phyloP scores from a whole-genome alignment of 352 stramenopile genomes.

The Globisporangium parvum region DNA sequence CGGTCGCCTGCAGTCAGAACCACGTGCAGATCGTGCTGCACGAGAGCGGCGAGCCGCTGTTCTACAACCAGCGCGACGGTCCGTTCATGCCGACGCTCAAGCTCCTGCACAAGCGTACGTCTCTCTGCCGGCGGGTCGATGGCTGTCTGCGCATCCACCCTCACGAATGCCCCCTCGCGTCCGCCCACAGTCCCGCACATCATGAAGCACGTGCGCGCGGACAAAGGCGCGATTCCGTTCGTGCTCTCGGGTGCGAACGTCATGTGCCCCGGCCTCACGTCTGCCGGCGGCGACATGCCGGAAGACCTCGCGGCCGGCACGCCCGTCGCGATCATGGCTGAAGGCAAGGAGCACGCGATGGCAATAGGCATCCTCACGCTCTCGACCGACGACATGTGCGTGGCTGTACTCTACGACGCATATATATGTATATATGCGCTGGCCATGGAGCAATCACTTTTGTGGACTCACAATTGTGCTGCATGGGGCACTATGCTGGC shows the following conservation, averaged over 20 bases:
- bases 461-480: constrained; percentile 3
- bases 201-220: constrained; percentile 92
- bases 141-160: too few species aligned
- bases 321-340: constrained; percentile 94
- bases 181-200: constrained; percentile 83
- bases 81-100: constrained; percentile 96
- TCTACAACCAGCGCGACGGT: constrained; percentile 96
- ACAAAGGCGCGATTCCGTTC: constrained; percentile 98
- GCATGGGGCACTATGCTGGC: neutral
- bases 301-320: constrained; percentile 78
- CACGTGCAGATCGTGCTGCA: constrained; percentile 88
- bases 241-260: constrained; percentile 97
- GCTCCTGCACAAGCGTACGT: constrained; percentile 91
- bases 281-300: constrained; percentile 90
- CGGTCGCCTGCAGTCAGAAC: constrained; percentile 52
- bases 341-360: constrained; percentile 96
- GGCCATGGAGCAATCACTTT: too few species aligned
- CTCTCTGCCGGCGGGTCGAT: too few species aligned
- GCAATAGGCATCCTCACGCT: constrained; percentile 96
- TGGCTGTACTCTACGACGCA: neutral
- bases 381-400: constrained; percentile 94
- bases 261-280: constrained; percentile 98
- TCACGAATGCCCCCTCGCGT: too few species aligned
- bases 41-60: constrained; percentile 85
- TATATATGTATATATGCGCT: neutral